These are phyloP conservation scores for Agrostemma githago DNA, from an alignment of 148 eudicot species.

Conservation along the genomic window DNA sequence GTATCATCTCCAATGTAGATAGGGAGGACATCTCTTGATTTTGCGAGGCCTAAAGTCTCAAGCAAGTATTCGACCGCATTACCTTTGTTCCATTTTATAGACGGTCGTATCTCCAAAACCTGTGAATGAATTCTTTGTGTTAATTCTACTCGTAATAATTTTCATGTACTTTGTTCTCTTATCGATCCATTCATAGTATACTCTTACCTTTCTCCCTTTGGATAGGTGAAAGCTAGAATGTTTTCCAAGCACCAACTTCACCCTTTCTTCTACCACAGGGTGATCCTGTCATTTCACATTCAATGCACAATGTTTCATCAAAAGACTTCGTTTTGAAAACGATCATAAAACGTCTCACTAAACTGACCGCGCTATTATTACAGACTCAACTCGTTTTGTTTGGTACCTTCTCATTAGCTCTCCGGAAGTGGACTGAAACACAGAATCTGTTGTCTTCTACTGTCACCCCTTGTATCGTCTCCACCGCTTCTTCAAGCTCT, in stretches of 20 bases:
- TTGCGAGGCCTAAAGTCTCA: constrained; percentile 56
- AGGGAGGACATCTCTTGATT: constrained; percentile 52
- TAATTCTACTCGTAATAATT: neutral
- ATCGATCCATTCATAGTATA: neutral
- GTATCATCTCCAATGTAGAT: constrained; percentile 81
- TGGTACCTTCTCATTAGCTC: constrained; percentile 55
- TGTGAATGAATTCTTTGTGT: constrained; percentile 11
- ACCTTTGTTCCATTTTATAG: constrained; percentile 91
- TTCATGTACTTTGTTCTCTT: neutral
- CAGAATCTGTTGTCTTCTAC: constrained; percentile 89
- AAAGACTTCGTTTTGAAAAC: neutral
- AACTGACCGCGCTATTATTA: too few species aligned
- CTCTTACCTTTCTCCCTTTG: constrained; percentile 50
- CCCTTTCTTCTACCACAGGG: constrained; percentile 41
- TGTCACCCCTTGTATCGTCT: constrained; percentile 43
- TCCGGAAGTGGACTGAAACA: constrained; percentile 77
- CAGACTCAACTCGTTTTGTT: too few species aligned
- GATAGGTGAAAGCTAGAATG: constrained; percentile 51
- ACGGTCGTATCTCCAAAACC: constrained; percentile 76
- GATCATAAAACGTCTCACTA: neutral
- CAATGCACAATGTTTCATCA: neutral
- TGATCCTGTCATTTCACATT: constrained; percentile 48
- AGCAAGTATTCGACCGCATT: constrained; percentile 77
- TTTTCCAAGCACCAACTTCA: constrained; percentile 35
- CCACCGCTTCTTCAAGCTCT: constrained; percentile 46